These are phyloP conservation scores for Mycena rebaudengoi DNA, from an alignment of 768 basidiomycete species.

Conservation along the genomic window DNA sequence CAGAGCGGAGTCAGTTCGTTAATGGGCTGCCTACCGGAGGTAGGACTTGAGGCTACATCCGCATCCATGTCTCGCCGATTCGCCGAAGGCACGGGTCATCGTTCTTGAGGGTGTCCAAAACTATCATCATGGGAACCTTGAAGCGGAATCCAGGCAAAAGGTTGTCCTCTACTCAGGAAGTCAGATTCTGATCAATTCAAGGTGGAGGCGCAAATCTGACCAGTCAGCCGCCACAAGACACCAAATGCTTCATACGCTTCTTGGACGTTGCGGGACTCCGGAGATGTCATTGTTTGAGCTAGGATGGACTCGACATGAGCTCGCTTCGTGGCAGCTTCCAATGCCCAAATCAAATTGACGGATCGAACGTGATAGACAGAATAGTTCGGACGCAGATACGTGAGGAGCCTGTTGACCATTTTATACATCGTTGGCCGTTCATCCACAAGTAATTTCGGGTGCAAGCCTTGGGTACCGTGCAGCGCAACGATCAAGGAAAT, in stretches of 20 bases:
- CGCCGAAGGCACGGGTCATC: slow-evolving; percentile 79
- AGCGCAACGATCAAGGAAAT: slow-evolving; percentile 65
- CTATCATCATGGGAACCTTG: slow-evolving; percentile 86
- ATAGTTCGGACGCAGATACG: slow-evolving; percentile 73
- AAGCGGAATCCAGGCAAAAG: slow-evolving; percentile 83
- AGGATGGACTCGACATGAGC: slow-evolving; percentile 83
- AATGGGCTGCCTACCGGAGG: slow-evolving; percentile 64
- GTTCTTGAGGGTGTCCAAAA: slow-evolving; percentile 83
- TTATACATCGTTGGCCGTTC: slow-evolving; percentile 62
- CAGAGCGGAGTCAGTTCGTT: background rate
- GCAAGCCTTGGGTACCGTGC: slow-evolving; percentile 56
- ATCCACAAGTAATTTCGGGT: slow-evolving; percentile 64
- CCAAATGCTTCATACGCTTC: slow-evolving; percentile 90
- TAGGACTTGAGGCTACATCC: slow-evolving; percentile 93
- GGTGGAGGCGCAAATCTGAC: slow-evolving; percentile 47
- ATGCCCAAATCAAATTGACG: slow-evolving; percentile 83
- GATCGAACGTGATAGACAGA: slow-evolving; percentile 83
- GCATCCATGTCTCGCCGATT: slow-evolving; percentile 96
- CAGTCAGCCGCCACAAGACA: slow-evolving; percentile 89
- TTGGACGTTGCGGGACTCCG: slow-evolving; percentile 53
- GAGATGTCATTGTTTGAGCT: slow-evolving; percentile 72
- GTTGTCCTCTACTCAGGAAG: slow-evolving; percentile 69
- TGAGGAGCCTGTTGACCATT: slow-evolving; percentile 74
- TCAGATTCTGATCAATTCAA: background rate
- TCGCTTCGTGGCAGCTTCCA: slow-evolving; percentile 64